Base-by-base conservation (phyloP, 140 eudicot genomes). In the Bidens hawaiensis region DNA sequence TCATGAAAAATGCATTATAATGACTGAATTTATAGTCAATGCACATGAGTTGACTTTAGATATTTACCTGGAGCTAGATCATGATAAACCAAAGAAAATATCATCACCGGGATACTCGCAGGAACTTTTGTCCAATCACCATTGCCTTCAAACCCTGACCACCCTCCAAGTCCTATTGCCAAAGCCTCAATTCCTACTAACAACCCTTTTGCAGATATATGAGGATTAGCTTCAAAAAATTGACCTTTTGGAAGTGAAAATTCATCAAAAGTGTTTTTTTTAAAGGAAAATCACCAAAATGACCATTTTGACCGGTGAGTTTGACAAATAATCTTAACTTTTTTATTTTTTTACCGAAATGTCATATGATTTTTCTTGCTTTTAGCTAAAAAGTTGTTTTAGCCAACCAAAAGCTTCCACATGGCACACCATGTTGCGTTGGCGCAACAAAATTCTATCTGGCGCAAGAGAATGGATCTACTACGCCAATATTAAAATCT, bases 121-220 rank as follows among this genome's bases (percentile, higher is more conserved):
- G 95, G 95, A 86, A 86, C 87, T 72, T 86, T 81, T 26, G 71
- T 74, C 97, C 97, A 86, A 69, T 90, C 81, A n/a, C 81, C 79
- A 47, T 58, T 64, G 19, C 85, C 81, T 65, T 77, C 89, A 14
- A 72, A 72, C 10, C 94, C 87, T 2, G 85, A 65, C 87, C 83
- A 83, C 61, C 90, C 95, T 60, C 87, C 95, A 57, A 74, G 73
- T 28, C 28, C 41, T 3, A 81, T 70, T 5, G 93, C 95, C 25
- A 86, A 9, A 75, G 66, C 88, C 72, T 90, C 95, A 59, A 86
- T 86, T 42, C 73, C 71, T 58, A 79, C 67, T 22, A 90, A 76
- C 41, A 90, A 56, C 60, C 88, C 96, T 88, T 79, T 76, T 69
- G 45, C 72, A 76, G 6, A 86, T 69, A 65, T 85, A 31, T 83